Base-by-base conservation (phyloP, 352 stramenopile species). In the Pythium grandisporangium region DNA sequence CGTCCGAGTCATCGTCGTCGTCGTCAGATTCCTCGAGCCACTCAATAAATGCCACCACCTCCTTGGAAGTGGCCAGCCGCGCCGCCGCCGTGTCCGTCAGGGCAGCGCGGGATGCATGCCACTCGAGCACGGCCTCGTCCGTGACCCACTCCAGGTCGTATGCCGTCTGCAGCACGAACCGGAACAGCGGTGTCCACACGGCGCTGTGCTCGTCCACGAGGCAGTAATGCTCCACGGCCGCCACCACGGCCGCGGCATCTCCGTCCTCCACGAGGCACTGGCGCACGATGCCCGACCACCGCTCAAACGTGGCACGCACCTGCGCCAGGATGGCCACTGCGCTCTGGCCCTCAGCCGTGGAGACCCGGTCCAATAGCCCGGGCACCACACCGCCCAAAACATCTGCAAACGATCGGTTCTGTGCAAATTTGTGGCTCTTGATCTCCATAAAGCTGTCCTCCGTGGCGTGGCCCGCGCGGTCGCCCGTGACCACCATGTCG, bases 391-490 rank as follows among this genome's bases (percentile, higher is more conserved):
- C 81, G 17, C 61, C 58, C 36, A 94, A 69, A 26, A 90, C 83
- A 27, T 89, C 77, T 19, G 68, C 64, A 38, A 93, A 91, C 45
- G 76, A 70, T 7, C 77, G 63, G 61, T 96, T 96, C 60, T 96
- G 82, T n/a, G 85, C 81, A 56, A 95, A 95, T 58, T 96, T 96
- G 58, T 87, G 96, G 45, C 81, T 89, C 70, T 95, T 95, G 57
- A 96, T 96, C 63, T 96, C 85, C 64, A 96, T 84, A 49, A 95
- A 87, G 46, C 95, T 60, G 60, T 96, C 92, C 42, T 95, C 83
- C 35, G 95, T 71, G 33, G 74, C 73, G 61, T 93, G 73, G 17
- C 72, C 74, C 3, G 70, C 76, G 2, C 61, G 57, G 45, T 93
- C 79, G 19, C 79, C 79, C 13, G 63, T 84, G 48, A 69, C 73